Percentiles rank a stretch among this genome's conserved stretches.
phyloP scores from a whole-genome alignment of 169 alveolate genomes.

The Perkinsus olseni region DNA sequence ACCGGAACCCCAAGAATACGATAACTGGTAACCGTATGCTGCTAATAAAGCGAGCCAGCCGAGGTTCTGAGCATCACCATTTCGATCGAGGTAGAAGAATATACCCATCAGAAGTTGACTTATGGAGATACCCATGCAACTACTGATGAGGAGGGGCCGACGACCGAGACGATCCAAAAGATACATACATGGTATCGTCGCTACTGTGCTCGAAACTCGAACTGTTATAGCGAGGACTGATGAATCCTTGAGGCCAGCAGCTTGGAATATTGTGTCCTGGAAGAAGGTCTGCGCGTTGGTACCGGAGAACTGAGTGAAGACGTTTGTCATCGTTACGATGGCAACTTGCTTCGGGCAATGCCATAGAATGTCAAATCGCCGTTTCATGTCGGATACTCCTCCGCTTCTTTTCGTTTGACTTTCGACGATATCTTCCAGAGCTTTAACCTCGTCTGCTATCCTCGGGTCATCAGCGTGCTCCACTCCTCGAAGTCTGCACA shows the following conservation, averaged over 20 bases:
- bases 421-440: background rate
- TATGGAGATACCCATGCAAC: background rate
- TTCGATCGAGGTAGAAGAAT: background rate
- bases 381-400: background rate
- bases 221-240: background rate
- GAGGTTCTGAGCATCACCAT: background rate
- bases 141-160: background rate
- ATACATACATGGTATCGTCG: background rate
- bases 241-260: background rate
- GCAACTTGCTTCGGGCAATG: background rate
- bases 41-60: background rate
- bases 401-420: background rate
- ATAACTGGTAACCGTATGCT: background rate
- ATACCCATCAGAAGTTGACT: background rate
- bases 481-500: background rate
- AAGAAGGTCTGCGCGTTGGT: background rate
- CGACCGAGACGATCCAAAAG: background rate
- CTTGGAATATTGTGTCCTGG: background rate
- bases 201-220: background rate
- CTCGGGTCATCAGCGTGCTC: background rate
- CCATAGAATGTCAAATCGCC: background rate
- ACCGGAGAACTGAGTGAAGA: background rate
- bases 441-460: background rate
- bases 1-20: background rate
- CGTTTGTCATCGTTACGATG: background rate